Conservation (phyloP, 768 basidiomycete genomes). For the Auricularia sp. region DNA sequence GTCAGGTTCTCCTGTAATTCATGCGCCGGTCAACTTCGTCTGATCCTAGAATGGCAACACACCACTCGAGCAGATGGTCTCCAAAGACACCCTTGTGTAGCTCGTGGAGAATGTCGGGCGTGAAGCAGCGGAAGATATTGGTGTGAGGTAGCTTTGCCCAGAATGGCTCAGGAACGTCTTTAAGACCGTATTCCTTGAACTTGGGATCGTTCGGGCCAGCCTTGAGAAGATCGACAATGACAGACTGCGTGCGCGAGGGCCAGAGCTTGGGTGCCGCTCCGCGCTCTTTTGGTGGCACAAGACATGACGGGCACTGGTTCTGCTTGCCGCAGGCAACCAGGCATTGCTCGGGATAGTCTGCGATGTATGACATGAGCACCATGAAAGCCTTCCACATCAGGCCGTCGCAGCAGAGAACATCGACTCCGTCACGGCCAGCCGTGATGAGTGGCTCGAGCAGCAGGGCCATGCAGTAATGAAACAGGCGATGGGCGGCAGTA, state of each 20-base stretch:
- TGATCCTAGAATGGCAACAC: slow-evolving; percentile 4
- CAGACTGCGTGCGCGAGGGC: background rate
- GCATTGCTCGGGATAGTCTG: slow-evolving; percentile 17
- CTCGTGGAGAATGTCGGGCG: slow-evolving; percentile 36
- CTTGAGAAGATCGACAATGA: background rate
- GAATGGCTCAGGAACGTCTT: slow-evolving; percentile 21
- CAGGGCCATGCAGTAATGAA: slow-evolving; percentile 14
- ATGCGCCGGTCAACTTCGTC: slow-evolving; percentile 12
- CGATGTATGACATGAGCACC: slow-evolving; percentile 17
- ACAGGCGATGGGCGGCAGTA: background rate
- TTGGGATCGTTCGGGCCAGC: background rate
- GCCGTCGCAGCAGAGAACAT: slow-evolving; percentile 13
- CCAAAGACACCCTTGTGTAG: slow-evolving; percentile 39
- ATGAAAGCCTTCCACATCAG: background rate
- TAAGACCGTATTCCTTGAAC: background rate
- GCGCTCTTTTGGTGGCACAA: slow-evolving; percentile 3
- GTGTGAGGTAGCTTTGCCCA: slow-evolving; percentile 28
- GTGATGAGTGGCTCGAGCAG: slow-evolving; percentile 10
- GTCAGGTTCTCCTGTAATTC: too few species aligned
- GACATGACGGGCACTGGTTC: slow-evolving; percentile 10
- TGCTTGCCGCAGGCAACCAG: slow-evolving; percentile 12
- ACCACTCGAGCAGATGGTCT: slow-evolving; percentile 33
- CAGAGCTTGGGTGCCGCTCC: slow-evolving; percentile 3
- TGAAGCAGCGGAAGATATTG: slow-evolving; percentile 33
- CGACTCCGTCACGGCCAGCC: slow-evolving; percentile 12